These are phyloP conservation scores for Huntiella omanensis DNA, from an alignment of 2,329 filamentous ascomycete species.

Conservation along the genomic window DNA sequence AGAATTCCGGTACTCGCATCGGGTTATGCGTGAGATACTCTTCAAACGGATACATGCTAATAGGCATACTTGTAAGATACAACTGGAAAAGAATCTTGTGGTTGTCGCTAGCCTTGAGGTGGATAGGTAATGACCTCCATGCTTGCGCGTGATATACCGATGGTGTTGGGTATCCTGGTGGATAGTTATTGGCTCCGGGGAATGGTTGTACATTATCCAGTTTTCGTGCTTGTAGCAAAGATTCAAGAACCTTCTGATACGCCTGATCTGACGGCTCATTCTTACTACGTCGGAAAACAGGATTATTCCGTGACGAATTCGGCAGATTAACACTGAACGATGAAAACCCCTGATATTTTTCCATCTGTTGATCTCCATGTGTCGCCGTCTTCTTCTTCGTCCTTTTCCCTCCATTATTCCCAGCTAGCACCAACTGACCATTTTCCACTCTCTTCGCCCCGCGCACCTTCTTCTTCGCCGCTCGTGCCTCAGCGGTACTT, in stretches of 20 bases:
- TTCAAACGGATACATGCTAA: slow-evolving; percentile 10
- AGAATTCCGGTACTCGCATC: slow-evolving; percentile 9
- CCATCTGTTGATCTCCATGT: slow-evolving; percentile 4
- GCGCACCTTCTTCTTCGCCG: slow-evolving; percentile 2
- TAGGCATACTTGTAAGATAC: slow-evolving; percentile 9
- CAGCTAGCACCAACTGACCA: not conserved
- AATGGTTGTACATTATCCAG: slow-evolving; percentile 3
- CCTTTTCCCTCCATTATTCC: not conserved
- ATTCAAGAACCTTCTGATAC: slow-evolving; percentile 8
- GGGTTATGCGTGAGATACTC: slow-evolving; percentile 9
- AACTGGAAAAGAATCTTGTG: slow-evolving; percentile 8
- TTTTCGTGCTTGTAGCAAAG: slow-evolving; percentile 5
- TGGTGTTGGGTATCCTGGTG: slow-evolving; percentile 5
- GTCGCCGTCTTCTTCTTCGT: slow-evolving; percentile 5
- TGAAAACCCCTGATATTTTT: slow-evolving; percentile 6
- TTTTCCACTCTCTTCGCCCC: not conserved
- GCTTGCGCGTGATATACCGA: slow-evolving; percentile 5
- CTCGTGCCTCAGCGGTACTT: not conserved
- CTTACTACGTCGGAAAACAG: not conserved
- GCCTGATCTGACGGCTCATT: slow-evolving; percentile 1
- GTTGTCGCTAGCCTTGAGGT: slow-evolving; percentile 8
- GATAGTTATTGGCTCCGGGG: not conserved
- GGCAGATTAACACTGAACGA: slow-evolving; percentile 5
- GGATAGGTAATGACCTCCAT: slow-evolving; percentile 4
- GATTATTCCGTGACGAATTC: not conserved